Conservation (phyloP, 306 rosid species). For the Alnus rubra region DNA sequence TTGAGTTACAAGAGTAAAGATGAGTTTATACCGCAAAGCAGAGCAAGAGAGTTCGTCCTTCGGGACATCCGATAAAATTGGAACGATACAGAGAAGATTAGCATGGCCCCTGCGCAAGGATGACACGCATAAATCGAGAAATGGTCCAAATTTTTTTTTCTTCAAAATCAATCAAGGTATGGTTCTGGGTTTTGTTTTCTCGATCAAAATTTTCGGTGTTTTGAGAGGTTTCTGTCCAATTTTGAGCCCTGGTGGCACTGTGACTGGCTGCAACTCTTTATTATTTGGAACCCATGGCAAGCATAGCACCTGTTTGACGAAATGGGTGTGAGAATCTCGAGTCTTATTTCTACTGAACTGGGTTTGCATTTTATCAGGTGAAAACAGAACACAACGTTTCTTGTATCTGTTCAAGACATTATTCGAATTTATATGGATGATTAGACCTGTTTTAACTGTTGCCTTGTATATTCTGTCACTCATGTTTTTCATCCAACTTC, state of each 20-base stretch:
- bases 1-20: too few relatives aligned
- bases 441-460: conserved; percentile 8
- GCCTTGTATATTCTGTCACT: conserved; percentile 6
- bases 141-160: too few relatives aligned
- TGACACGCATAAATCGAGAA: too few relatives aligned
- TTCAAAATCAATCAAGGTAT: not conserved
- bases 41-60: too few relatives aligned
- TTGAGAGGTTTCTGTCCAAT: not conserved
- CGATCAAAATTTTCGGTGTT: not conserved
- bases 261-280: not conserved
- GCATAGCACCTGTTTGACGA: not conserved
- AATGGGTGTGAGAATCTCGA: not conserved
- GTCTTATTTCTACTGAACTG: not conserved
- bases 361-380: too few relatives aligned
- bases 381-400: not conserved
- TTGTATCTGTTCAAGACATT: conserved; percentile 58
- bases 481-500: conserved; percentile 29
- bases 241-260: not conserved
- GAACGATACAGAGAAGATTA: too few relatives aligned
- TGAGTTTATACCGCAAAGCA: too few relatives aligned
- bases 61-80: too few relatives aligned
- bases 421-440: conserved; percentile 18
- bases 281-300: not conserved
- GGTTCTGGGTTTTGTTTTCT: not conserved
- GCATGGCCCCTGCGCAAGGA: too few relatives aligned